Evolutionary conservation across 1,284 basidiomycete species (phyloP), one percentile per base, ranked within the genome.

Genomic region (Fistulinella staudtii): DNA sequence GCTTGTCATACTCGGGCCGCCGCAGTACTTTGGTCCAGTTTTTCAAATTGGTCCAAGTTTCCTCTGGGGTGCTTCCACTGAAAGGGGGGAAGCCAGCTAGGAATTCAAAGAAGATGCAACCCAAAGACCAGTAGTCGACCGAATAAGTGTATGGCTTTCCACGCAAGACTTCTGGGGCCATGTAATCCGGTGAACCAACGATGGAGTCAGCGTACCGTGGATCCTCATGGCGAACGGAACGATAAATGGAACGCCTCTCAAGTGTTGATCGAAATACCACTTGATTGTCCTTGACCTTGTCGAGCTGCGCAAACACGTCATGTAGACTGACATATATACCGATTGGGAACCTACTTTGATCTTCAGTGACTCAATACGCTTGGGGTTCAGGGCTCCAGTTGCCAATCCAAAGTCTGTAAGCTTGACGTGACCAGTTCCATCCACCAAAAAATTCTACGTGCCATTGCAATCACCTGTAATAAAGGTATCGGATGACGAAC

Each of bases 1-100:
- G 88, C 53, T 90, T 87, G 63, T 97, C 93, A 60, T 99, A 99
- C 54, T 96, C 89, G 1, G 96, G 96, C 50, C 96, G 70, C 17
- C 88, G 76, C 4, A 99, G 76, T 3, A 94, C 91, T 55, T 89
- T 89, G 20, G 85, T 80, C 96, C 96, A 99, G 66, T 97, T 98
- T 71, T 98, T 98, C 55, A 99, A 72, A 67, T 99, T 99, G 17
- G 93, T 93, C 93, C 96, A 99, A 0, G 96, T 99, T 69, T 99
- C 96, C 58, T 99, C 95, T 0, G 94, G 89, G 0, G 88, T 93
- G 34, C 87, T 82, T 11, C 96, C 96, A 41, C 90, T 95, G 73
- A 99, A 99, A 0, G 96, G 96, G 9, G 96, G 96, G 73, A 97
- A 99, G 18, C 93, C 93, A 14, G 88, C 83, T n/a, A 97, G 74